Evolutionary conservation across 2,329 filamentous ascomycete genomes (phyloP).

Genomic region (Ascochyta pisi): DNA sequence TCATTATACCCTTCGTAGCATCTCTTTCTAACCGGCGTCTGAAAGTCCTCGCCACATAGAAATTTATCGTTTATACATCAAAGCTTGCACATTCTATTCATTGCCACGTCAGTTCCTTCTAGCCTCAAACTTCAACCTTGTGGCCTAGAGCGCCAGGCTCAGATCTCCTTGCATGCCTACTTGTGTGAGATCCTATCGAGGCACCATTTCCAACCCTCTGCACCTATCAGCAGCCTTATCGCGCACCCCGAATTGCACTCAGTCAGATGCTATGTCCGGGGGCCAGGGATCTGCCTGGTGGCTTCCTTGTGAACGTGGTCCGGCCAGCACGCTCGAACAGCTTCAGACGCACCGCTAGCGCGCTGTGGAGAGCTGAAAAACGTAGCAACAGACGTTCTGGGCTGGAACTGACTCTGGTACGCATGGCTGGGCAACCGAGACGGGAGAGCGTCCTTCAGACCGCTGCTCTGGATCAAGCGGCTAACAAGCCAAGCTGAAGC

Average conservation of each 20-base stretch:
- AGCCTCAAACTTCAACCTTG: neutral
- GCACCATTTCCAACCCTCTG: constrained; percentile 1
- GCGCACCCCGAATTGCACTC: constrained; percentile 1
- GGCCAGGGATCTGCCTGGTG: constrained; percentile 3
- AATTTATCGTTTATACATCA: constrained; percentile 2
- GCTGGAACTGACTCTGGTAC: neutral
- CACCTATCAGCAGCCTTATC: constrained; percentile 1
- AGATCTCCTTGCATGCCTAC: neutral
- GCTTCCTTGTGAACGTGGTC: neutral
- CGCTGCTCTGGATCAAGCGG: constrained; percentile 10
- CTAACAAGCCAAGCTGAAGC: neutral
- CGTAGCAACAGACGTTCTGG: constrained; percentile 11
- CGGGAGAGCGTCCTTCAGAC: constrained; percentile 14
- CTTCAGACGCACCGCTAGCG: constrained; percentile 1
- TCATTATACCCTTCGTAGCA: constrained; percentile 18
- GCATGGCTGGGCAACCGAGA: constrained; percentile 4
- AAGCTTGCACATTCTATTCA: neutral
- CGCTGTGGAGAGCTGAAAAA: constrained; percentile 13
- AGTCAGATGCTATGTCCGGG: constrained; percentile 1
- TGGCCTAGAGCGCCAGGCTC: neutral
- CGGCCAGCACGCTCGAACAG: neutral
- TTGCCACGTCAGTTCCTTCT: constrained; percentile 4
- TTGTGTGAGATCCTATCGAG: neutral
- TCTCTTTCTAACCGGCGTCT: constrained; percentile 3
- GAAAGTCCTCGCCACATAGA: constrained; percentile 10